Conservation (phyloP, 140 eudicot species). For the Stevia rebaudiana region DNA sequence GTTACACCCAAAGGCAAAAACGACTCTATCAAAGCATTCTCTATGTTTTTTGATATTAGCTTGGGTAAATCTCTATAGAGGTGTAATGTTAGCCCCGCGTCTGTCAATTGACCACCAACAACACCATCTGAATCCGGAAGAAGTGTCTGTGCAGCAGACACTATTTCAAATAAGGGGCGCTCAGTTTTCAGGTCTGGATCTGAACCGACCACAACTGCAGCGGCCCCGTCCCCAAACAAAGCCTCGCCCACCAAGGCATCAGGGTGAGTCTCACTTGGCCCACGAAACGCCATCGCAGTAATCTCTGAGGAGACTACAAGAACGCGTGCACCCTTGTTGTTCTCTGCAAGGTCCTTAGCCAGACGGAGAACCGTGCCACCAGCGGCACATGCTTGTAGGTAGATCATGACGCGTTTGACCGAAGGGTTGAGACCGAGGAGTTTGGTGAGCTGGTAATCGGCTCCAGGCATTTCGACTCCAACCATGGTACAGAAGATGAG, state of each 20-base stretch:
- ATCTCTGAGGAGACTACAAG: neutral
- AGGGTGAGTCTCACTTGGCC: neutral
- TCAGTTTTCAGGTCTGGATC: neutral
- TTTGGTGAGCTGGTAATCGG: neutral
- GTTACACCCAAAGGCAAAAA: constrained; percentile 32
- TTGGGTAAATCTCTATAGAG: constrained; percentile 29
- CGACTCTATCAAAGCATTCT: constrained; percentile 26
- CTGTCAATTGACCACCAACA: constrained; percentile 34
- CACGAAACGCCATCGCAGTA: neutral
- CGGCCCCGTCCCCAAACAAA: neutral
- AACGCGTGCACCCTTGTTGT: neutral
- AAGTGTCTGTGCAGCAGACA: neutral
- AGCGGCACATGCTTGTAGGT: neutral
- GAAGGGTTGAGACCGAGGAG: neutral
- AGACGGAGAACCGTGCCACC: neutral
- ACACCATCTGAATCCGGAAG: neutral
- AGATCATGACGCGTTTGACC: neutral
- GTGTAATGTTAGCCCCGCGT: constrained; percentile 39
- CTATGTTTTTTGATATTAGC: constrained; percentile 33
- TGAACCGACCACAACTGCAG: neutral
- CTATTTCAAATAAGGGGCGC: neutral
- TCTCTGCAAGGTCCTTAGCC: neutral
- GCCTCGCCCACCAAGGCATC: neutral
- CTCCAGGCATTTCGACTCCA: neutral
- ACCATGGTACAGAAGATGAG: neutral